These are phyloP conservation scores for Trametes punicea DNA, from an alignment of 768 basidiomycete species.

Conservation along the genomic window DNA sequence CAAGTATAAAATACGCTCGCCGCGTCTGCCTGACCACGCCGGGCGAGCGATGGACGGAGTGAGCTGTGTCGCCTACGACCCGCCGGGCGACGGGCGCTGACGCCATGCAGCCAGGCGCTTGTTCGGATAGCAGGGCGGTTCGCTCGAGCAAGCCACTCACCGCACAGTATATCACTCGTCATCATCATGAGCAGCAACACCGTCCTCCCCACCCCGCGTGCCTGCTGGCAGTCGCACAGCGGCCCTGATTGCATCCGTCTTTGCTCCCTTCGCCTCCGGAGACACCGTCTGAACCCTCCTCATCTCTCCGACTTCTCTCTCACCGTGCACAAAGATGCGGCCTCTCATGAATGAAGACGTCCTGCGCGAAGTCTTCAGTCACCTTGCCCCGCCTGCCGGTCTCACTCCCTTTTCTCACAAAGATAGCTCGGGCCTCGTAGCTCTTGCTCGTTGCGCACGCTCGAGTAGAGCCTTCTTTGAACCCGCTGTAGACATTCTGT, in stretches of 20 bases:
- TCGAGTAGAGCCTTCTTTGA: neutral
- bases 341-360: constrained; percentile 5
- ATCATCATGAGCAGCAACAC: too few species aligned
- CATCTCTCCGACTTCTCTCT: too few species aligned
- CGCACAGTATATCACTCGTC: too few species aligned
- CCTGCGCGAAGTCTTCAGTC: constrained; percentile 3
- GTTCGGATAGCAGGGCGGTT: neutral
- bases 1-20: too few species aligned
- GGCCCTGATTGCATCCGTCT: too few species aligned
- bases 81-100: neutral
- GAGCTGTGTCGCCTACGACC: too few species aligned
- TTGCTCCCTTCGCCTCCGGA: too few species aligned
- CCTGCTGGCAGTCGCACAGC: too few species aligned
- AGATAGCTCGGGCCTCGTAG: neutral
- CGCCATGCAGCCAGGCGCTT: neutral
- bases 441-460: neutral
- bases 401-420: neutral
- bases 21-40: too few species aligned
- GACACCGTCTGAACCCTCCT: too few species aligned
- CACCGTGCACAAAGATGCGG: neutral
- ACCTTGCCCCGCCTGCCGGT: neutral
- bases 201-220: too few species aligned
- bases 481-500: neutral
- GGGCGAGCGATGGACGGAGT: too few species aligned
- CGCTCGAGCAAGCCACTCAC: neutral